These are phyloP conservation scores for Mycena olivaceomarginata DNA, from an alignment of 768 basidiomycete species.

Conservation along the genomic window DNA sequence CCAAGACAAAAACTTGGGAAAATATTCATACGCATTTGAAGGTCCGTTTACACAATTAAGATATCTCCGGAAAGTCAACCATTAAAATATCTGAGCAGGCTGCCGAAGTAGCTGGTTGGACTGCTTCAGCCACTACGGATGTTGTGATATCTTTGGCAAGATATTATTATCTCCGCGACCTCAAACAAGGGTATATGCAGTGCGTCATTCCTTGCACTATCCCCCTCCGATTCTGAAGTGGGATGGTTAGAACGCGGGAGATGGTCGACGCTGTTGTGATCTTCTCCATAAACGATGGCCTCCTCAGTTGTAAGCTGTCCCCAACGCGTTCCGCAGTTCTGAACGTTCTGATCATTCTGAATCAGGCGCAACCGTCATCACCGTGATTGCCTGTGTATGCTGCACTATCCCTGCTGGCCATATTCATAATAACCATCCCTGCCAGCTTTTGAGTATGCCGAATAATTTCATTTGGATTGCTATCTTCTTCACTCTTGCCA, in stretches of 20 bases:
- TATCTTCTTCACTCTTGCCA: slow-evolving; percentile 30
- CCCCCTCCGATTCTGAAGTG: neutral
- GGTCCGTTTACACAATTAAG: too few relatives aligned
- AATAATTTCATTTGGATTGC: slow-evolving; percentile 24
- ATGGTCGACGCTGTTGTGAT: slow-evolving; percentile 30
- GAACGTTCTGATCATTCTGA: neutral
- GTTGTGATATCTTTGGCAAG: slow-evolving; percentile 30
- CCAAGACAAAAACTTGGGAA: neutral
- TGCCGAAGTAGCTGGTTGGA: neutral
- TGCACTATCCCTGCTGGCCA: neutral
- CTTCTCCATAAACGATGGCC: slow-evolving; percentile 33
- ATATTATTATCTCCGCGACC: slow-evolving; percentile 36
- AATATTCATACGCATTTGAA: neutral
- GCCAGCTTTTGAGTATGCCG: slow-evolving; percentile 16
- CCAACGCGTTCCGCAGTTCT: neutral
- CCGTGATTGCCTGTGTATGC: slow-evolving; percentile 27
- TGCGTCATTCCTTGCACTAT: neutral
- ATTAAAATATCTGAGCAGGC: neutral
- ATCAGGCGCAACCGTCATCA: slow-evolving; percentile 20
- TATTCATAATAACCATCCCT: neutral
- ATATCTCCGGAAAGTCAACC: too few relatives aligned
- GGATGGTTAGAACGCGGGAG: slow-evolving; percentile 10
- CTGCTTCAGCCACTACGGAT: slow-evolving; percentile 33
- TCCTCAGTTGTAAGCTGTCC: slow-evolving; percentile 15
- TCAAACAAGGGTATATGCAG: slow-evolving; percentile 35